Evolutionary conservation across 345 rosid species (phyloP).

Genomic region (Gossypium ekmanianum): DNA sequence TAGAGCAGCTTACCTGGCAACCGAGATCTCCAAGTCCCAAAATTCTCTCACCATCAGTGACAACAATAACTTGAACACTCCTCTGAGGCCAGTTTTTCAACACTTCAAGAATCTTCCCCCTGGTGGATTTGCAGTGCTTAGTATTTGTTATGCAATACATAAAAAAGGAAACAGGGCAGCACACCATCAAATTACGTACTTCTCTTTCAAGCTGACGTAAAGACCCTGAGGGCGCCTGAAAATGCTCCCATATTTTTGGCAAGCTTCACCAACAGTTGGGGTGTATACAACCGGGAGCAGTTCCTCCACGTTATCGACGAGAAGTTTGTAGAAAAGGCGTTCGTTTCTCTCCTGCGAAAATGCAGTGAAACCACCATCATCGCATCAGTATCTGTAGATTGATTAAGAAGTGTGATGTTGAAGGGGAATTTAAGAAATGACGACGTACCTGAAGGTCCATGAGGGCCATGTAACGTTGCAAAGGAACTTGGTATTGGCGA

Average conservation of each 20-base stretch:
- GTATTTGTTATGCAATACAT: slow-evolving; percentile 13
- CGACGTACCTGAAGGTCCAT: slow-evolving; percentile 90
- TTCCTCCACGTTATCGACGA: slow-evolving; percentile 90
- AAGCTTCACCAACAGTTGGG: slow-evolving; percentile 97
- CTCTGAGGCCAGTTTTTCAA: slow-evolving; percentile 95
- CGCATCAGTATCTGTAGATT: neutral
- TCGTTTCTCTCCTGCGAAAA: slow-evolving; percentile 81
- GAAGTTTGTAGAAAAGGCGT: slow-evolving; percentile 87
- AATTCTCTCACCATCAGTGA: slow-evolving; percentile 95
- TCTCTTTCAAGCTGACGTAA: slow-evolving; percentile 92
- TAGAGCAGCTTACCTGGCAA: slow-evolving; percentile 59
- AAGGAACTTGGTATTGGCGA: slow-evolving; percentile 75
- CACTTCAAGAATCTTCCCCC: slow-evolving; percentile 91
- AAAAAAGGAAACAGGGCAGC: neutral
- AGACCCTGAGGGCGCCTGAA: slow-evolving; percentile 94
- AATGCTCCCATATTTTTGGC: slow-evolving; percentile 95
- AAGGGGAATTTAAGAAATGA: neutral
- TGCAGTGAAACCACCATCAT: neutral
- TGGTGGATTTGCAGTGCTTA: slow-evolving; percentile 21
- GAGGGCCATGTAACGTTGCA: slow-evolving; percentile 86
- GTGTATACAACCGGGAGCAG: slow-evolving; percentile 91
- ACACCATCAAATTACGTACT: slow-evolving; percentile 38
- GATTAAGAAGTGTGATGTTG: neutral
- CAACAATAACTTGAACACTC: slow-evolving; percentile 91
- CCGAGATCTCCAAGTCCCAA: slow-evolving; percentile 99